Conservation (phyloP, 345 rosid genomes). For the Draba incana region DNA sequence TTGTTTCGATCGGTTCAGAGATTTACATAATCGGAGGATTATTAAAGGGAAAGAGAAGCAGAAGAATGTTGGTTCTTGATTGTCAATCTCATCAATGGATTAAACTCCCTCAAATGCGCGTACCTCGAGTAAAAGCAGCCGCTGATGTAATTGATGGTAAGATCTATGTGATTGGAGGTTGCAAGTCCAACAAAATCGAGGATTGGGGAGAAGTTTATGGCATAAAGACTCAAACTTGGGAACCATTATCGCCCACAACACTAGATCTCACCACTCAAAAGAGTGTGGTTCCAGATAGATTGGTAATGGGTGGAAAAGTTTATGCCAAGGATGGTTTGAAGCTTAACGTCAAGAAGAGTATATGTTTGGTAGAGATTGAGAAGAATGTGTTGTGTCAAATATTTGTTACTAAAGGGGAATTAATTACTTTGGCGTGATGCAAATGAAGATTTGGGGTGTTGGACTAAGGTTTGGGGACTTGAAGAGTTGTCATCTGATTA, state of each 20-base stretch:
- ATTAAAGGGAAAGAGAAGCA: conserved; percentile 37
- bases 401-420: too few relatives aligned
- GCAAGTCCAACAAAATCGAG: conserved; percentile 5
- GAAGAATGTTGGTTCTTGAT: conserved; percentile 58
- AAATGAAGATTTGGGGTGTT: too few relatives aligned
- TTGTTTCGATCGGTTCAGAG: conserved; percentile 47
- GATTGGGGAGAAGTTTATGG: conserved; percentile 75
- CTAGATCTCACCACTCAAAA: background rate
- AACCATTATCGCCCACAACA: background rate
- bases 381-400: too few relatives aligned
- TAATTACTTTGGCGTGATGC: too few relatives aligned
- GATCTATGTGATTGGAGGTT: conserved; percentile 69
- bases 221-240: conserved; percentile 48
- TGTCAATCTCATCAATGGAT: conserved; percentile 59
- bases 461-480: too few relatives aligned
- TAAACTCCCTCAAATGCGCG: conserved; percentile 51
- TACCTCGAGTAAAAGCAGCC: conserved; percentile 51
- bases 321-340: too few relatives aligned
- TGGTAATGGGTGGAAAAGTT: too few relatives aligned
- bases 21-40: conserved; percentile 70
- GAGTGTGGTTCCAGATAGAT: too few relatives aligned
- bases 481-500: too few relatives aligned
- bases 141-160: conserved; percentile 55
- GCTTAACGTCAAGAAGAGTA: too few relatives aligned
- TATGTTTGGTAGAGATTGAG: too few relatives aligned